A percentile compares a stretch with the other conserved stretches of the same genome.
These are phyloP conservation scores for Globisporangium cylindrosporum DNA, from an alignment of 352 stramenopile genomes.

Conservation along the genomic window DNA sequence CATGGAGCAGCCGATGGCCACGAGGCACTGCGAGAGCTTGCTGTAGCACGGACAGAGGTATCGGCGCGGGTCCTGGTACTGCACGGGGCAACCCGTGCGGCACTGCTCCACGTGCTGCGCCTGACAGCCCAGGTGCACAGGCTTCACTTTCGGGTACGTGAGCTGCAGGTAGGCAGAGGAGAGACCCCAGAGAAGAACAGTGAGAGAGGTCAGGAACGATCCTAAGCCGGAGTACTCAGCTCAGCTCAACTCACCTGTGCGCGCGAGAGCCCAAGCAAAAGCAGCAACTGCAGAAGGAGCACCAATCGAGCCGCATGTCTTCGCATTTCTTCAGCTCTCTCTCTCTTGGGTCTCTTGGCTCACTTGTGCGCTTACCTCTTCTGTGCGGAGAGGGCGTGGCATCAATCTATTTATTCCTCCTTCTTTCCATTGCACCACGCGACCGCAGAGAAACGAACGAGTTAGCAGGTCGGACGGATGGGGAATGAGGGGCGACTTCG, in stretches of 20 bases:
- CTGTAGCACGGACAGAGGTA: conserved; percentile 77
- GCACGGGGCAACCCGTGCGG: conserved; percentile 41
- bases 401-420: too few species aligned
- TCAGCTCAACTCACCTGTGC: conserved; percentile 2
- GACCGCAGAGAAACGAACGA: too few species aligned
- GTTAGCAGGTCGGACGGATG: too few species aligned
- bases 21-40: conserved; percentile 63
- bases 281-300: too few species aligned
- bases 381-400: too few species aligned
- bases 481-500: too few species aligned
- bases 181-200: not conserved
- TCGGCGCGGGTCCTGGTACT: conserved; percentile 55
- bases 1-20: conserved; percentile 60
- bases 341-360: too few species aligned
- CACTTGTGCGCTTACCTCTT: too few species aligned
- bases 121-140: conserved; percentile 38
- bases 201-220: not conserved
- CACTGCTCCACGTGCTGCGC: conserved; percentile 45
- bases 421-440: too few species aligned
- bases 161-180: not conserved
- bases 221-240: not conserved
- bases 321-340: too few species aligned
- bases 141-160: conserved; percentile 15
- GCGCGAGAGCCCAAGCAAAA: not conserved
- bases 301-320: too few species aligned